Base-by-base conservation (phyloP, 306 rosid genomes). In the Sechiopsis laciniata region DNA sequence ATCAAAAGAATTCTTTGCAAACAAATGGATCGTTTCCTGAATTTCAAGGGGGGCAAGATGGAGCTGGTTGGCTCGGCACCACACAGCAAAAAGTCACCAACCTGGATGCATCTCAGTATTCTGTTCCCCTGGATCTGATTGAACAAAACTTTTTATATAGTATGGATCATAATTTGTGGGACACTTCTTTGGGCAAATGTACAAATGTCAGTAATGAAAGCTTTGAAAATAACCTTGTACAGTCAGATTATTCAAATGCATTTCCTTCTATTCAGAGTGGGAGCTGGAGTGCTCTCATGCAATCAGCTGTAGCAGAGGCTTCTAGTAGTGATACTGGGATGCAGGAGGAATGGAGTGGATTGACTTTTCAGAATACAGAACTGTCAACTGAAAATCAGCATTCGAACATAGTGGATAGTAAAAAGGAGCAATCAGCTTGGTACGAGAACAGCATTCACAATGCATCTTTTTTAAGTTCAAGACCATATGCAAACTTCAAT, bases 281-380 rank as follows among this genome's bases (percentile, higher is more conserved):
- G 22, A 85, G 87, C 79, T 85, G 89, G 89, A 85, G 89, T 53
- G 89, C 89, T 24, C 89, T 85, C 61, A 85, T 85, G 89, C 89
- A 83, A 79, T 85, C 87, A 55, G 89, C 89, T 77, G 89, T 85
- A 48, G 89, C 85, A 48, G 89, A 85, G 80, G 88, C 85, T 81
- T 85, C 87, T 60, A 85, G 89, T 77, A 85, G 83, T 75, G 89
- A 85, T 74, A 83, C 89, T 9, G 87, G 85, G 71, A 67, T 77
- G 26, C 89, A 83, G 55, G 89, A 85, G 69, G 89, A 85, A 80
- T 85, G 89, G 89, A 85, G 89, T 83, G 89, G 89, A 56, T 75
- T 85, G 74, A 81, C 87, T 21, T 81, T 83, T 79, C 87, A 85
- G 76, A 85, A 85, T 72, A 81, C 83, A 1, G 89, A 85, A 52